Conservation (phyloP, 345 rosid genomes). For the Aegle marmelos region DNA sequence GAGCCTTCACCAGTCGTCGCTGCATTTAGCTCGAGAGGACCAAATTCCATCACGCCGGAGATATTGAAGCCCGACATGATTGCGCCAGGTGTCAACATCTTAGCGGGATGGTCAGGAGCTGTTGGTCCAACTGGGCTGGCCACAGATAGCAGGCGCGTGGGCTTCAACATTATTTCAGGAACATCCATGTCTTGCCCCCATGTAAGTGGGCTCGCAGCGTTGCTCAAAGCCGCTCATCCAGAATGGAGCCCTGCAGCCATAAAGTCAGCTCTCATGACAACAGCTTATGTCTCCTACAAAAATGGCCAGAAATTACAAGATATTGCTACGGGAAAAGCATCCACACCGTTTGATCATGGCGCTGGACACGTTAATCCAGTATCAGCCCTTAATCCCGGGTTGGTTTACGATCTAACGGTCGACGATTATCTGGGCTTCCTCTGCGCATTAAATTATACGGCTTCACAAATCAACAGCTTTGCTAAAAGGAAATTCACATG, state of each 20-base stretch:
- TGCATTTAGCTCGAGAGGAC: slow-evolving; percentile 90
- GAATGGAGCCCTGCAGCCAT: slow-evolving; percentile 93
- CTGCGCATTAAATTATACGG: slow-evolving; percentile 66
- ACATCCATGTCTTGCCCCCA: slow-evolving; percentile 98
- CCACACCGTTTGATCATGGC: slow-evolving; percentile 78
- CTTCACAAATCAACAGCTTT: slow-evolving; percentile 39
- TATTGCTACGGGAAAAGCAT: slow-evolving; percentile 51
- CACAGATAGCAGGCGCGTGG: slow-evolving; percentile 46
- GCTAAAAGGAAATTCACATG: slow-evolving; percentile 52
- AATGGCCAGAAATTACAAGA: slow-evolving; percentile 54
- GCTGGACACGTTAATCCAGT: slow-evolving; percentile 86
- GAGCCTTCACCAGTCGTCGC: slow-evolving; percentile 91
- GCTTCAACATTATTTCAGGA: slow-evolving; percentile 70
- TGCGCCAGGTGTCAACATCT: slow-evolving; percentile 83
- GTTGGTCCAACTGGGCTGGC: slow-evolving; percentile 53
- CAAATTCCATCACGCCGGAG: slow-evolving; percentile 58
- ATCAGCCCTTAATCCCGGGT: slow-evolving; percentile 71
- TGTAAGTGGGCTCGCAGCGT: slow-evolving; percentile 79
- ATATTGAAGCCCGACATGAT: slow-evolving; percentile 82
- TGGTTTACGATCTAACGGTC: slow-evolving; percentile 63
- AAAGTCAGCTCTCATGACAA: slow-evolving; percentile 88
- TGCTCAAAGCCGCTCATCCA: slow-evolving; percentile 64
- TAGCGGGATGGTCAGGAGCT: slow-evolving; percentile 69
- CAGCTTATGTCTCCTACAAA: slow-evolving; percentile 65
- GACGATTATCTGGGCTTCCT: slow-evolving; percentile 70